phyloP scores from a whole-genome alignment of 257 asterid species.

The Solanum sejunctum region DNA sequence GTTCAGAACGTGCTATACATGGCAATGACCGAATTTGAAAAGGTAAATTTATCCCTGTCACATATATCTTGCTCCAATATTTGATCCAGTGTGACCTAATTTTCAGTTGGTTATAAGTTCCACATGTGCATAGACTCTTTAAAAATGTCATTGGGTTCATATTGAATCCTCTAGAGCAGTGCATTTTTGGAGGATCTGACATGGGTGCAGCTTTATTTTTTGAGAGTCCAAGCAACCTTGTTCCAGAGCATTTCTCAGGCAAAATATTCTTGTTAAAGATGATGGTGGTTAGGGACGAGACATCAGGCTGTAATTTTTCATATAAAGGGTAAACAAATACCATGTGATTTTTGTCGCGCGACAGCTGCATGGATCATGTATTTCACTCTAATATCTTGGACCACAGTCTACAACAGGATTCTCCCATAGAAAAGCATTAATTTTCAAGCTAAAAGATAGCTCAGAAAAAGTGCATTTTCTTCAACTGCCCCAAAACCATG shows the following conservation, averaged over 20 bases:
- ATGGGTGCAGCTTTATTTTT: not conserved
- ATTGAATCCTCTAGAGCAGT: not conserved
- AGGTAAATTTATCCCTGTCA: conserved; percentile 25
- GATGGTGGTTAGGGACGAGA: not conserved
- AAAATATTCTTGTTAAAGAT: not conserved
- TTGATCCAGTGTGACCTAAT: not conserved
- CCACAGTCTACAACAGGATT: not conserved
- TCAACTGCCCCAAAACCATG: not conserved
- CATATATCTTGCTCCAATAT: not conserved
- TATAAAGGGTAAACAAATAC: not conserved
- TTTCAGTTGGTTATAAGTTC: not conserved
- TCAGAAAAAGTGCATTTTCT: not conserved
- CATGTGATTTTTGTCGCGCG: not conserved
- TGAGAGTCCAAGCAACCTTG: not conserved
- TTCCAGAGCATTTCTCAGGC: not conserved
- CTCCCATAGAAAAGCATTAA: not conserved
- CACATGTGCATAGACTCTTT: not conserved
- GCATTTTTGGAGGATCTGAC: not conserved
- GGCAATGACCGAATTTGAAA: conserved; percentile 76
- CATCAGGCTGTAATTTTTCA: not conserved
- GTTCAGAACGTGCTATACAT: conserved; percentile 63
- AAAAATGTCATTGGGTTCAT: not conserved
- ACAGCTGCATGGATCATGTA: not conserved
- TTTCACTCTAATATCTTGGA: not conserved
- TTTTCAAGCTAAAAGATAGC: not conserved